Conservation (phyloP, 2,329 filamentous ascomycete species). For the Colletotrichum sp. region DNA sequence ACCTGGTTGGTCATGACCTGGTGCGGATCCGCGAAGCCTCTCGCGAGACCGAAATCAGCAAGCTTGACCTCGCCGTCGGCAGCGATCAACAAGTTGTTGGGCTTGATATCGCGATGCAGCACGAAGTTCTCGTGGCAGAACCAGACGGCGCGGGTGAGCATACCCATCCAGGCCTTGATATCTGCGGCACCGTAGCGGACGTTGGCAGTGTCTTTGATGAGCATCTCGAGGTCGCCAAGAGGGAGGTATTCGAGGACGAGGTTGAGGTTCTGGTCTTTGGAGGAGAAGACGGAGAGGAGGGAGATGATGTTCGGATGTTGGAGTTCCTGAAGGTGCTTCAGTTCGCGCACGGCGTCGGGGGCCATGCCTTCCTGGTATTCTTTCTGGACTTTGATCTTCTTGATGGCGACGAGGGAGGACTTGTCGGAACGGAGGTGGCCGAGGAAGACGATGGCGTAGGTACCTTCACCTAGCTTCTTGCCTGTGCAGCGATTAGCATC, state of each 20-base stretch:
- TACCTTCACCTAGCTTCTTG: slow-evolving; percentile 93
- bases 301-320: slow-evolving; percentile 95
- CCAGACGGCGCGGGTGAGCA: slow-evolving; percentile 91
- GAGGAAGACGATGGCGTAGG: slow-evolving; percentile 94
- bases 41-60: slow-evolving; percentile 95
- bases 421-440: slow-evolving; percentile 80
- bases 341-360: slow-evolving; percentile 93
- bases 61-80: slow-evolving; percentile 93
- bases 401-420: slow-evolving; percentile 81
- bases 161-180: slow-evolving; percentile 98
- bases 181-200: slow-evolving; percentile 87
- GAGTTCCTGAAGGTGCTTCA: slow-evolving; percentile 94
- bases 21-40: slow-evolving; percentile 88
- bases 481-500: slow-evolving; percentile 50
- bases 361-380: slow-evolving; percentile 91
- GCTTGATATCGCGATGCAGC: slow-evolving; percentile 97
- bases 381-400: slow-evolving; percentile 87
- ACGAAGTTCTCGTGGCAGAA: slow-evolving; percentile 97
- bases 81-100: slow-evolving; percentile 95
- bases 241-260: slow-evolving; percentile 94
- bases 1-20: slow-evolving; percentile 90
- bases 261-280: slow-evolving; percentile 95
- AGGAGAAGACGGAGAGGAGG: slow-evolving; percentile 90
- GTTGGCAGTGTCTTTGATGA: slow-evolving; percentile 82
- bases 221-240: slow-evolving; percentile 91